Percentiles rank a stretch among this genome's conserved stretches.
These are phyloP conservation scores for Cordyceps javanica DNA, from an alignment of 2,329 filamentous ascomycete species.

Conservation along the genomic window DNA sequence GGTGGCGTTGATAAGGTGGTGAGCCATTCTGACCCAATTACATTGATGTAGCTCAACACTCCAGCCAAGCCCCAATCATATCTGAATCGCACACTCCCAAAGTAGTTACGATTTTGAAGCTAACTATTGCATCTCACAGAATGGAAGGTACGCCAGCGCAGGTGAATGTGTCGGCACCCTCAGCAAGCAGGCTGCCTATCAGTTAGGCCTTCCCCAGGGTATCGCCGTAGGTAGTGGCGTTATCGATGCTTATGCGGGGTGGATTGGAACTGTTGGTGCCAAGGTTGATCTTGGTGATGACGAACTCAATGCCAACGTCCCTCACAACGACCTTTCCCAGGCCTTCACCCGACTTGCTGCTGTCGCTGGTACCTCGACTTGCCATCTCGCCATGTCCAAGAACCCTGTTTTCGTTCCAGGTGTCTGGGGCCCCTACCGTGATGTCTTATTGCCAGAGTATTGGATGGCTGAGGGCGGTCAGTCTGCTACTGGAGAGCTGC, in stretches of 20 bases:
- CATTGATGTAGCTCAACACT: constrained; percentile 5
- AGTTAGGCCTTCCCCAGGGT: constrained; percentile 78
- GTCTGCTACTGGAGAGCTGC: constrained; percentile 88
- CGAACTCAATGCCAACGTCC: constrained; percentile 58
- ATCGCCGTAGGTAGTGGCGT: constrained; percentile 94
- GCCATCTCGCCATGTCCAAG: constrained; percentile 91
- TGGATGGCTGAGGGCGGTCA: constrained; percentile 99
- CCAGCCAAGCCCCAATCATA: too few relatives aligned
- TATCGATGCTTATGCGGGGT: constrained; percentile 96
- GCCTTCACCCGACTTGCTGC: constrained; percentile 89
- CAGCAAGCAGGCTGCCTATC: constrained; percentile 72
- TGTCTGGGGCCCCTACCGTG: constrained; percentile 95
- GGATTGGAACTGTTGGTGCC: constrained; percentile 97
- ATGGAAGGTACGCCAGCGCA: constrained; percentile 83
- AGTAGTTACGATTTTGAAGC: background rate
- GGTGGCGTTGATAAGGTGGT: constrained; percentile 94
- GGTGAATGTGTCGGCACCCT: constrained; percentile 85
- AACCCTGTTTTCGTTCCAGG: constrained; percentile 90
- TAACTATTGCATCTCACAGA: constrained; percentile 47
- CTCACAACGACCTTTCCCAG: constrained; percentile 82
- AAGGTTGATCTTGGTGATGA: constrained; percentile 71
- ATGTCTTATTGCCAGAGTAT: constrained; percentile 83
- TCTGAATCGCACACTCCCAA: background rate
- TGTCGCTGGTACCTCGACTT: constrained; percentile 94
- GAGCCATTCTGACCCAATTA: constrained; percentile 45